Evolutionary conservation across 495 filamentous ascomycete species (phyloP).

Genomic region (Elaphomyces granulatus): DNA sequence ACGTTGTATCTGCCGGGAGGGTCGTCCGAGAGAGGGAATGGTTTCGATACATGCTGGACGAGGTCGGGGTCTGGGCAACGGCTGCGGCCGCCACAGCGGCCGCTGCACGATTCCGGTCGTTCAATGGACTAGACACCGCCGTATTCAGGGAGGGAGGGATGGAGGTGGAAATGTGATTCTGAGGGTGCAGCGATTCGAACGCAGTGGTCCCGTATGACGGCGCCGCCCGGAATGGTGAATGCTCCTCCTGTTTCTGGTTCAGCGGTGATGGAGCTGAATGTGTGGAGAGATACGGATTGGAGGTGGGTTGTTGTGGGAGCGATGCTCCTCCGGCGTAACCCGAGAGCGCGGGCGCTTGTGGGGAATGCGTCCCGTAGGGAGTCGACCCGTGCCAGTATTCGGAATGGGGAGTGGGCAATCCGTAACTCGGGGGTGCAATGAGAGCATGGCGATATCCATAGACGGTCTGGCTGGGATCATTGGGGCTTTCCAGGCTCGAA

Average conservation of each 20-base stretch:
- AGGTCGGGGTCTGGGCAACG: conserved; percentile 24
- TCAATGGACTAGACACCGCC: conserved; percentile 19
- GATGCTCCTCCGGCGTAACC: conserved; percentile 24
- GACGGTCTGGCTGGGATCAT: conserved; percentile 24
- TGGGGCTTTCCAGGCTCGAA: conserved; percentile 25
- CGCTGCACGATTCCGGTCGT: conserved; percentile 30
- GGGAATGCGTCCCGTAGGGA: conserved; percentile 25
- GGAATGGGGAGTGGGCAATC: conserved; percentile 20
- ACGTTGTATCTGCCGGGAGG: conserved; percentile 28
- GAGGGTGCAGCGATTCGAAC: conserved; percentile 26
- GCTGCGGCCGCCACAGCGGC: no score
- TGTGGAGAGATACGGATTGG: conserved; percentile 29
- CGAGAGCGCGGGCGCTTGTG: conserved; percentile 21
- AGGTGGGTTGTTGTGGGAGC: conserved; percentile 20
- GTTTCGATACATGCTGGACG: conserved; percentile 29
- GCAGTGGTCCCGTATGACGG: conserved; percentile 24
- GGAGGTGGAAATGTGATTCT: conserved; percentile 20
- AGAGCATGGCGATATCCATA: conserved; percentile 28
- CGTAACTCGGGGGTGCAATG: conserved; percentile 25
- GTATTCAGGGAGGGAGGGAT: conserved; percentile 22
- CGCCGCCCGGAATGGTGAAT: conserved; percentile 21
- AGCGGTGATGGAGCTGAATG: conserved; percentile 17
- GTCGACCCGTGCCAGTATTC: conserved; percentile 28
- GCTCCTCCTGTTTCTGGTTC: conserved; percentile 26
- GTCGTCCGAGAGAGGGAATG: conserved; percentile 31